These are phyloP conservation scores for Dryas drummondii DNA, from an alignment of 306 rosid species.

Conservation along the genomic window DNA sequence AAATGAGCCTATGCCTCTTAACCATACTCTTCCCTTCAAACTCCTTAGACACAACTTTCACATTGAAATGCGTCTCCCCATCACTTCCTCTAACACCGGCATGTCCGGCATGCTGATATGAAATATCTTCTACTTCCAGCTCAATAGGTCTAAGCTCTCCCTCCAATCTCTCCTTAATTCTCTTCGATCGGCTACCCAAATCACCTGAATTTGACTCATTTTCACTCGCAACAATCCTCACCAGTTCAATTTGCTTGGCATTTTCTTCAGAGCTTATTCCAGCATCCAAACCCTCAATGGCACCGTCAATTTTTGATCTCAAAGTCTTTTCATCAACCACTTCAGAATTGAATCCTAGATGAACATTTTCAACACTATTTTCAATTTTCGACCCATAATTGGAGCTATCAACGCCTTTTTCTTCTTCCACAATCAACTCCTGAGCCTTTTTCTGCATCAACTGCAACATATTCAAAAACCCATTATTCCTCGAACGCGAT, in stretches of 20 bases:
- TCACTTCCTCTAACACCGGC: slow-evolving; percentile 67
- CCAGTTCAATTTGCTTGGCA: slow-evolving; percentile 15
- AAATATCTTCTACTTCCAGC: slow-evolving; percentile 65
- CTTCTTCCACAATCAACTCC: slow-evolving; percentile 50
- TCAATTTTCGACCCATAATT: slow-evolving; percentile 12
- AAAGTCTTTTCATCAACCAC: slow-evolving; percentile 9
- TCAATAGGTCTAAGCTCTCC: slow-evolving; percentile 59
- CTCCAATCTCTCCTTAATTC: slow-evolving; percentile 71
- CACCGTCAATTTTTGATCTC: neutral
- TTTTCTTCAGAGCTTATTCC: slow-evolving; percentile 15
- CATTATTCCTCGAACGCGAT: slow-evolving; percentile 87
- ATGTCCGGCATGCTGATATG: slow-evolving; percentile 88
- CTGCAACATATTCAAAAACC: slow-evolving; percentile 86
- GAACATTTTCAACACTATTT: slow-evolving; percentile 25
- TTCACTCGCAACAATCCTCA: neutral
- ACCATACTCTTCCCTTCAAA: slow-evolving; percentile 88
- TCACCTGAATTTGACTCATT: slow-evolving; percentile 19
- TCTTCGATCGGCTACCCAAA: slow-evolving; percentile 75
- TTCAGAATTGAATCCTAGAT: slow-evolving; percentile 21
- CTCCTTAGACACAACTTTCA: slow-evolving; percentile 63
- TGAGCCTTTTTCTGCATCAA: slow-evolving; percentile 89
- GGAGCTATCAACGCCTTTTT: slow-evolving; percentile 36
- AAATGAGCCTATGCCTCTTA: slow-evolving; percentile 82
- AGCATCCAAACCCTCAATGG: neutral
- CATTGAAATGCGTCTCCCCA: slow-evolving; percentile 86